These are phyloP conservation scores for Balakata baccata DNA, from an alignment of 345 rosid species.

Conservation along the genomic window DNA sequence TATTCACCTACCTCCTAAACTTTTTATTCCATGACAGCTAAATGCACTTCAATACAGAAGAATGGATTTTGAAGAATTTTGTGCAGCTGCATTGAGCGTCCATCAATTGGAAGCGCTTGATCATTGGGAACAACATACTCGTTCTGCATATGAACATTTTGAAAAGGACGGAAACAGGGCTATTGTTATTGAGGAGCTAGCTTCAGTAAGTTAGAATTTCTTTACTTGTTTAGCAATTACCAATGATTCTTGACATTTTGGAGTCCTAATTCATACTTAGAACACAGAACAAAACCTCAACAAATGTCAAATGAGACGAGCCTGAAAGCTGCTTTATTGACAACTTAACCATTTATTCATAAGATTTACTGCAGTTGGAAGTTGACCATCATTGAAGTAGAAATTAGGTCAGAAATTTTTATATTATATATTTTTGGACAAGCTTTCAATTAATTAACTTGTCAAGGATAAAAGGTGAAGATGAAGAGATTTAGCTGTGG, in stretches of 20 bases:
- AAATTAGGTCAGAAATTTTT: neutral
- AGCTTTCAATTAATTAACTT: neutral
- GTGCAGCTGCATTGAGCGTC: conserved; percentile 87
- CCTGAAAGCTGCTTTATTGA: neutral
- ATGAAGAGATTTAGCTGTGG: neutral
- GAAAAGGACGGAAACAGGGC: conserved; percentile 90
- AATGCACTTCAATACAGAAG: conserved; percentile 78
- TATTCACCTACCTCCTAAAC: conserved; percentile 9
- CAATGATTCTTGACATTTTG: neutral
- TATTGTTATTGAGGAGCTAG: conserved; percentile 86
- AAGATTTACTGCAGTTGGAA: neutral
- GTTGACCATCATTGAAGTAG: neutral
- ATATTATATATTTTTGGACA: neutral
- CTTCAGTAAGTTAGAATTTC: conserved; percentile 56
- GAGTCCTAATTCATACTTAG: neutral
- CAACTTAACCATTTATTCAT: neutral
- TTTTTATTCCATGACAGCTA: conserved; percentile 50
- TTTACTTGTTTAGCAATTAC: neutral
- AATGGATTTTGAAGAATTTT: conserved; percentile 94
- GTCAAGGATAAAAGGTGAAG: neutral
- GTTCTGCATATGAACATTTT: conserved; percentile 75
- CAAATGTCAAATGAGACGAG: neutral
- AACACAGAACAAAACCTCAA: neutral
- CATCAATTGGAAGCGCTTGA: conserved; percentile 91
- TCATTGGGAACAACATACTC: conserved; percentile 83